Evolutionary conservation across 495 filamentous ascomycete species (phyloP), one percentile per base, ranked within the genome.

Genomic region (Neurospora sp.): DNA sequence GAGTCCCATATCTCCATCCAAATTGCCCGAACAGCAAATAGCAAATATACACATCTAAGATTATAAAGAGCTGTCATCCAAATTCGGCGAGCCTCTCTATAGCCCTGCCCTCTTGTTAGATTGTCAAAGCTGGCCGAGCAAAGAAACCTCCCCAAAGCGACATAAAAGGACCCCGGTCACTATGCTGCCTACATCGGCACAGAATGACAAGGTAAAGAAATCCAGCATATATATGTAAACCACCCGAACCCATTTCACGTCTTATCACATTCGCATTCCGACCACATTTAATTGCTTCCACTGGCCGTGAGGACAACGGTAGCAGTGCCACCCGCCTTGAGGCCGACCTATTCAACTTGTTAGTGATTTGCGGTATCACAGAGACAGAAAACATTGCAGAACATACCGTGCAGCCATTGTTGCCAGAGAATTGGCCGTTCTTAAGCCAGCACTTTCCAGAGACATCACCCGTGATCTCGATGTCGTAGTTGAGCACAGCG

Each of bases 391-490:
- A 20, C 39, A 73, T 69, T 8, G 22, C 40, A 16, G 22, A 69
- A 86, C 87, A 82, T 85, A 93, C 91, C 73, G 92, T 93, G 87
- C 92, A 94, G 72, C 92, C 92, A 69, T 83, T 86, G 61, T 78
- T 72, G 61, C 85, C 82, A 74, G 84, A 85, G 77, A 89, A 93
- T 48, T 85, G 75, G 48, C 92, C 93, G 73, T 88, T 84, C 73
- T 89, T 85, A 77, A 93, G 93, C 75, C 83, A 88, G 88, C 95
- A 98, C 18, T 81, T 82, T 46, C 87, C 89, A 74, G 83, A 88
- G 35, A 92, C 82, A 77, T 89, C 87, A 42, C 91, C 89, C 12
- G 74, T 81, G 72, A 97, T 90, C 76, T 89, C 87, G 74, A 96
- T 89, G 81, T 88, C 90, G 85, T 89, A 97, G 81, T 92, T 84